A percentile compares a stretch with the other conserved stretches of the same genome.
phyloP scores from a whole-genome alignment of 495 filamentous ascomycete genomes.

The Astrothelium macrocarpum region DNA sequence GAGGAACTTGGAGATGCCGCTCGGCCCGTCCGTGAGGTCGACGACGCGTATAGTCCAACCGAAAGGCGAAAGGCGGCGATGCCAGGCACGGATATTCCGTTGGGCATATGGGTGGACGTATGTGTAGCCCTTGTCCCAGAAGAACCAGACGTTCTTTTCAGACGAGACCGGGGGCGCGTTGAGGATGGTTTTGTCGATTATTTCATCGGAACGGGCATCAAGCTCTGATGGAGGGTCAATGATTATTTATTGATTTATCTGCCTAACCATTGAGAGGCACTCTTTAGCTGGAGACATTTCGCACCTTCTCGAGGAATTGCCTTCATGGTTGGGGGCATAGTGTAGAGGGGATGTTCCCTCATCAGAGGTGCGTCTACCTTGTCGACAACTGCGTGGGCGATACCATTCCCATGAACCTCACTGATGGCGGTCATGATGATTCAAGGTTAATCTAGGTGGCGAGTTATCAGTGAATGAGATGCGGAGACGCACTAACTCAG shows the following conservation, averaged over 20 bases:
- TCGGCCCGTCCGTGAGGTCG: conserved; percentile 35
- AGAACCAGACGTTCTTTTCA: conserved; percentile 48
- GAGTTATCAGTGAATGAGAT: conserved; percentile 4
- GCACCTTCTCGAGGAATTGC: conserved; percentile 6
- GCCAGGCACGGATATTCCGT: conserved; percentile 47
- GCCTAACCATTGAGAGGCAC: conserved; percentile 5
- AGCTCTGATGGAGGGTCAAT: conserved; percentile 15
- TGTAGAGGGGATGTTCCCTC: conserved; percentile 5
- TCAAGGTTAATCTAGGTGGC: neutral
- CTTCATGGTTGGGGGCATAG: conserved; percentile 7
- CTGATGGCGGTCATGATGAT: conserved; percentile 1
- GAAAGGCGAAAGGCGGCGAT: conserved; percentile 40
- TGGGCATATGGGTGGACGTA: conserved; percentile 43
- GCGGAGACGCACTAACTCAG: conserved; percentile 3
- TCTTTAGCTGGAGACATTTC: conserved; percentile 4
- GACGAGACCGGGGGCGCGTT: conserved; percentile 34
- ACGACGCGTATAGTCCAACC: conserved; percentile 47
- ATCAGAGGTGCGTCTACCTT: conserved; percentile 2
- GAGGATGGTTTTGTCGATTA: conserved; percentile 37
- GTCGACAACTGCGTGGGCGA: conserved; percentile 1
- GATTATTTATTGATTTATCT: conserved; percentile 5
- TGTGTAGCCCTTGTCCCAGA: conserved; percentile 43
- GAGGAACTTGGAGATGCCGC: conserved; percentile 41
- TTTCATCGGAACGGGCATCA: conserved; percentile 39
- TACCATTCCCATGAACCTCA: conserved; percentile 6